These are phyloP conservation scores for Butyriboletus loyo DNA, from an alignment of 768 basidiomycete genomes.

Conservation along the genomic window DNA sequence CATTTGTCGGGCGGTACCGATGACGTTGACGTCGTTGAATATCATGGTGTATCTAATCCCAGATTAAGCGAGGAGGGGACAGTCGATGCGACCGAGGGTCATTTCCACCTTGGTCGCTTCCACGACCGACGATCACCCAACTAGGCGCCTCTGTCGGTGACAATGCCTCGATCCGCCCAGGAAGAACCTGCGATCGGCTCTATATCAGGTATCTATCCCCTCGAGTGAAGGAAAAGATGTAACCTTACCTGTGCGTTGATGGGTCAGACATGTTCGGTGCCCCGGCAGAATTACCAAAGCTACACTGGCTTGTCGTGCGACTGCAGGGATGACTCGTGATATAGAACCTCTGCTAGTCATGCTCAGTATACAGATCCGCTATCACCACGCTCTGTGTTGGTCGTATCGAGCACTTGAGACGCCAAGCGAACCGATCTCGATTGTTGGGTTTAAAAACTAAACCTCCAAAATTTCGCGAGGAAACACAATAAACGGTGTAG, in stretches of 20 bases:
- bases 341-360: too few species aligned
- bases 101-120: constrained; percentile 3
- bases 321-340: too few species aligned
- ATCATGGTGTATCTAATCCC: constrained; percentile 7
- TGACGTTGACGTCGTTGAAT: constrained; percentile 11
- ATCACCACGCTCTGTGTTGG: not conserved
- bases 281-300: too few species aligned
- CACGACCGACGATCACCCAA: constrained; percentile 1
- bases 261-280: too few species aligned
- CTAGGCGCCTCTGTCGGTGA: not conserved
- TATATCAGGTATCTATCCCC: not conserved
- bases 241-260: not conserved
- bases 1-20: not conserved
- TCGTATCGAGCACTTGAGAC: not conserved
- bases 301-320: too few species aligned
- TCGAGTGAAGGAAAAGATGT: not conserved
- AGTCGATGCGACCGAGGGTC: too few species aligned
- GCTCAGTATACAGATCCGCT: not conserved
- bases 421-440: too few species aligned
- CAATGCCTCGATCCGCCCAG: not conserved
- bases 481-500: not conserved
- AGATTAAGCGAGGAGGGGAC: not conserved
- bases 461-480: not conserved
- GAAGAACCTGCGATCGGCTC: constrained; percentile 13
- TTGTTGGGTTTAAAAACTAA: not conserved